These are phyloP conservation scores for Rhamnella rubrinervis DNA, from an alignment of 331 rosid species.

Conservation along the genomic window DNA sequence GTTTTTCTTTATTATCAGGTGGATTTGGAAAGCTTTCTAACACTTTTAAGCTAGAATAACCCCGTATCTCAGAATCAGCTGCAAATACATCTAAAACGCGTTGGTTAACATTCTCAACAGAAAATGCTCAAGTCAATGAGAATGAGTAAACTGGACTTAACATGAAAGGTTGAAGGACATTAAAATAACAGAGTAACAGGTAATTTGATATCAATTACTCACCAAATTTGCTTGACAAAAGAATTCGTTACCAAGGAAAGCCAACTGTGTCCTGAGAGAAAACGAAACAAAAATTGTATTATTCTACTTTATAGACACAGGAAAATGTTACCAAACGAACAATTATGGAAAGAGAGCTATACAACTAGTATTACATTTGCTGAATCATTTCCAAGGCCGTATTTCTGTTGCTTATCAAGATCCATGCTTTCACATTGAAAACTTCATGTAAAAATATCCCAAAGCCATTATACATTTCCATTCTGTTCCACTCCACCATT, in stretches of 20 bases:
- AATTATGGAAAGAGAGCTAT: too few species aligned
- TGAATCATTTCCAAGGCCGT: too few species aligned
- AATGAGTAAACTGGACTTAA: not conserved
- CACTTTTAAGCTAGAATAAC: slow-evolving; percentile 36
- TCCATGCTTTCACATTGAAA: too few species aligned
- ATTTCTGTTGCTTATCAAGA: too few species aligned
- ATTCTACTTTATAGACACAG: not conserved
- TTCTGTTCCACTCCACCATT: too few species aligned
- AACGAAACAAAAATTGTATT: not conserved
- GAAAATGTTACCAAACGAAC: not conserved
- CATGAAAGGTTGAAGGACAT: slow-evolving; percentile 2
- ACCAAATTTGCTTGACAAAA: slow-evolving; percentile 57
- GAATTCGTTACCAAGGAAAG: slow-evolving; percentile 43
- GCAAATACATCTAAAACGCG: slow-evolving; percentile 3
- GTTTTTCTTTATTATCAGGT: slow-evolving; percentile 44
- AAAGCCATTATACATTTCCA: too few species aligned
- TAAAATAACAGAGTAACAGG: not conserved
- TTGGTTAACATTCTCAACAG: slow-evolving; percentile 3
- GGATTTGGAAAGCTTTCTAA: slow-evolving; percentile 68
- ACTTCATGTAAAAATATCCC: too few species aligned
- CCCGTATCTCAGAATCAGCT: slow-evolving; percentile 44
- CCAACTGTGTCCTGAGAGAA: slow-evolving; percentile 44
- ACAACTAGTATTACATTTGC: too few species aligned
- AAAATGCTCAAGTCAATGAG: not conserved
- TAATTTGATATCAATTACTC: slow-evolving; percentile 8